Conservation (phyloP, 1,284 basidiomycete genomes). For the Ceratobasidium sp. region DNA sequence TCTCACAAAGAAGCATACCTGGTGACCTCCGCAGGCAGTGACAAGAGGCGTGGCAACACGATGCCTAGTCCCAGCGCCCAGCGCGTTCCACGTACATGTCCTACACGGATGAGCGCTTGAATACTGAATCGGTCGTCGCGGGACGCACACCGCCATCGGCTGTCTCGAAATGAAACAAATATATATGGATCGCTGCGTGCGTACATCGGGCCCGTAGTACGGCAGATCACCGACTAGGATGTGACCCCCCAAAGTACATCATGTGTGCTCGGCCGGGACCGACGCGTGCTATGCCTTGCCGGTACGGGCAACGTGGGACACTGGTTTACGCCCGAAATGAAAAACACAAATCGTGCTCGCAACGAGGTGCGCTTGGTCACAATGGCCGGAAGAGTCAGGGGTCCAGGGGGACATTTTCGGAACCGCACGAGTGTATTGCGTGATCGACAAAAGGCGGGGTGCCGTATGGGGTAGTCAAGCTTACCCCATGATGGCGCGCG, state of each 20-base stretch:
- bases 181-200: not conserved
- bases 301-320: no score
- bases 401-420: not conserved
- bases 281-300: not conserved
- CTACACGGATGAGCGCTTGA: not conserved
- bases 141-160: not conserved
- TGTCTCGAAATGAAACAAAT: not conserved
- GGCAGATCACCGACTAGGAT: not conserved
- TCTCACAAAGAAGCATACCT: not conserved
- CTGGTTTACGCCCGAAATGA: not conserved
- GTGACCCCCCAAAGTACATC: not conserved
- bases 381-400: not conserved
- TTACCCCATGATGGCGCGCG: constrained; percentile 7
- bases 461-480: constrained; percentile 7
- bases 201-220: not conserved
- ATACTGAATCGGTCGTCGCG: not conserved
- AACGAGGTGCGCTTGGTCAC: not conserved
- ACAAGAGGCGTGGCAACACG: constrained; percentile 8
- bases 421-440: not conserved
- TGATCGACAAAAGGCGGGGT: constrained; percentile 23
- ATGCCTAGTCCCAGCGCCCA: constrained; percentile 6
- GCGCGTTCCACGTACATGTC: not conserved
- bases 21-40: not conserved
- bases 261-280: constrained; percentile 1
- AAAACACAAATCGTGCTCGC: not conserved